Conservation (phyloP, 2,329 filamentous ascomycete species). For the Penicillium paneum region DNA sequence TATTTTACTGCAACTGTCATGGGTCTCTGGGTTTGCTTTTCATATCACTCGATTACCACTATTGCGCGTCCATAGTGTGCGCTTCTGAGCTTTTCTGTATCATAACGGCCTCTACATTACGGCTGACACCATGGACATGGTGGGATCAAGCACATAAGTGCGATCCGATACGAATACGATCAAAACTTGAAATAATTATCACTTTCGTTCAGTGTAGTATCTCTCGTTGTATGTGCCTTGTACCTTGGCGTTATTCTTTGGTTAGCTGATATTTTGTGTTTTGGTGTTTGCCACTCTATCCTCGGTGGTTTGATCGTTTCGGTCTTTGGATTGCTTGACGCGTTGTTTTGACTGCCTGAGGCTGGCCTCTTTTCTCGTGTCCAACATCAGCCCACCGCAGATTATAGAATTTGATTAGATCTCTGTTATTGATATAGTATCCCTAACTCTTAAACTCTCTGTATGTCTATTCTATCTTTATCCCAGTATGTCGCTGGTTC, state of each 20-base stretch:
- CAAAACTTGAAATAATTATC: constrained; percentile 15
- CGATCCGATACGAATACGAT: constrained; percentile 40
- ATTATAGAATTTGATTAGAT: background rate
- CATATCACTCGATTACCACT: constrained; percentile 37
- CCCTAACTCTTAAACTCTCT: background rate
- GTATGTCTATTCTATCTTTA: background rate
- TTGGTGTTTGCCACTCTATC: too few species aligned
- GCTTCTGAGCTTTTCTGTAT: constrained; percentile 42
- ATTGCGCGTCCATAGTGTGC: constrained; percentile 41
- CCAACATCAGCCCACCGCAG: background rate
- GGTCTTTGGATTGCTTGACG: background rate
- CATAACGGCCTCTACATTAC: constrained; percentile 40
- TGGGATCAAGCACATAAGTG: constrained; percentile 27
- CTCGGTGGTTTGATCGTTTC: background rate
- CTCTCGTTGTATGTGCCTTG: fast-evolving
- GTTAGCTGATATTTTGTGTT: background rate
- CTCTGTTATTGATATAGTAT: background rate
- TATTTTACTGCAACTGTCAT: constrained; percentile 38
- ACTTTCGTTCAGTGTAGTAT: background rate
- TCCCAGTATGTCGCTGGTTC: too few species aligned
- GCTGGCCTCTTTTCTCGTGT: background rate
- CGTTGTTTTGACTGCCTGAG: background rate
- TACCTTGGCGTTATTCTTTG: background rate
- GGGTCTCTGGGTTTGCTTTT: constrained; percentile 45
- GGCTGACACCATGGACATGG: constrained; percentile 36